Conservation (phyloP, 768 basidiomycete genomes). For the Tricholoma sp. region DNA sequence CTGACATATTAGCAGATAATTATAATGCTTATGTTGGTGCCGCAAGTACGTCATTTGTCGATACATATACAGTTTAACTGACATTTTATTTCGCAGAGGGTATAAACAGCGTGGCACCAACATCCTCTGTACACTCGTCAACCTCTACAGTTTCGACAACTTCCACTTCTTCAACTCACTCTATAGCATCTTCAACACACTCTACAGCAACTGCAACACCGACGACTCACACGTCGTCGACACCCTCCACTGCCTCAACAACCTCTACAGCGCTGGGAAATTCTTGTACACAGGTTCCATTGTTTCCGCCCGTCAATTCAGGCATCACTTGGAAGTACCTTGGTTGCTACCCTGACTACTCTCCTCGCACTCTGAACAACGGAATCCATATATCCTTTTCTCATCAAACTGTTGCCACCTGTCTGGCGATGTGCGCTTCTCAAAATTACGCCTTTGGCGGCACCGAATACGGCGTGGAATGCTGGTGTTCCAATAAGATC, state of each 20-base stretch:
- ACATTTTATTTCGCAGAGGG: neutral
- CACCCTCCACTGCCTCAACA: conserved; percentile 11
- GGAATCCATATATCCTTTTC: conserved; percentile 12
- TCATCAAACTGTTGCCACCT: conserved; percentile 23
- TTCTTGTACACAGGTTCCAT: conserved; percentile 11
- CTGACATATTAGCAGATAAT: conserved; percentile 39
- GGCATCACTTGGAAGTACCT: conserved; percentile 11
- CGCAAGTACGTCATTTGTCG: conserved; percentile 26
- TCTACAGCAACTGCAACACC: conserved; percentile 9
- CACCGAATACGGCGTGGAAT: conserved; percentile 27
- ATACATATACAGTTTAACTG: neutral
- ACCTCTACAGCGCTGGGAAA: conserved; percentile 14
- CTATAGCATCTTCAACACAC: conserved; percentile 5
- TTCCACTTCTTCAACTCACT: conserved; percentile 4
- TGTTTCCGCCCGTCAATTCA: neutral
- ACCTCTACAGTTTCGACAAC: conserved; percentile 3
- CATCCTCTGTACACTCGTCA: neutral
- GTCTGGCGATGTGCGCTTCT: conserved; percentile 21
- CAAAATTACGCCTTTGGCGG: conserved; percentile 25
- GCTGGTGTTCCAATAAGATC: conserved; percentile 24
- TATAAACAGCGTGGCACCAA: neutral
- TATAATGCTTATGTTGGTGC: conserved; percentile 60
- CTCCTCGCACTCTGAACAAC: conserved; percentile 17
- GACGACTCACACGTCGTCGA: conserved; percentile 10
- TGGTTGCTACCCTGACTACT: conserved; percentile 16